A percentile compares a stretch with the other conserved stretches of the same genome.
Conservation (phyloP, 1,139 yeast species). For the Debaryomyces robertsiae region DNA sequence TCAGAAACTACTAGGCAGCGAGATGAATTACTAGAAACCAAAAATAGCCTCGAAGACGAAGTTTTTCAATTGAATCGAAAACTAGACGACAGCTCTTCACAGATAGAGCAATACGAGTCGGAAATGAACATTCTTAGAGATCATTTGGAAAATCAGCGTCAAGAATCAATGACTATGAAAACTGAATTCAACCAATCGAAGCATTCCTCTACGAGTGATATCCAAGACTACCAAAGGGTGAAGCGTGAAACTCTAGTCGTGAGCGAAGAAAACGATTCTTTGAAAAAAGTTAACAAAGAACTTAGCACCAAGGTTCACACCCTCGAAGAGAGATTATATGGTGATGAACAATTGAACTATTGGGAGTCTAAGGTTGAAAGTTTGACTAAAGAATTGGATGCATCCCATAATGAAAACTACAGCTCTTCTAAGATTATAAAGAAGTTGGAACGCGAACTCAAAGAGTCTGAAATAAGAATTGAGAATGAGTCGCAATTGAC, state of each 20-base stretch:
- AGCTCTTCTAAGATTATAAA: constrained; percentile 36
- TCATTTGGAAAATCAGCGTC: constrained; percentile 39
- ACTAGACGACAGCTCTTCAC: constrained; percentile 44
- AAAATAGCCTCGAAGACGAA: constrained; percentile 49
- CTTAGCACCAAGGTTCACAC: constrained; percentile 33
- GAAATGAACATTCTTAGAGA: constrained; percentile 36
- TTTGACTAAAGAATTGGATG: constrained; percentile 35
- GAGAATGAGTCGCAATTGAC: constrained; percentile 41
- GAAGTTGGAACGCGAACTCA: constrained; percentile 34
- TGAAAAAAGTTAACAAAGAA: constrained; percentile 40
- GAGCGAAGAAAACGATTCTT: constrained; percentile 46
- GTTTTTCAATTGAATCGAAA: constrained; percentile 46
- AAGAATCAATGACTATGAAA: constrained; percentile 35
- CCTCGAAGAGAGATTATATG: constrained; percentile 46
- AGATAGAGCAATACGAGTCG: constrained; percentile 33
- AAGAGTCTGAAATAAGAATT: constrained; percentile 39
- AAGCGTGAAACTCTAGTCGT: constrained; percentile 43
- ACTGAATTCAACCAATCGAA: constrained; percentile 41
- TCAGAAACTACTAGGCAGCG: constrained; percentile 54
- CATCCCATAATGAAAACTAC: constrained; percentile 31
- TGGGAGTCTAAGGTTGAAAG: constrained; percentile 45
- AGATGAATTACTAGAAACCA: constrained; percentile 49
- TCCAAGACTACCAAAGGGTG: constrained; percentile 39
- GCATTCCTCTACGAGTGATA: constrained; percentile 32
- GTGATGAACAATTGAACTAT: constrained; percentile 47